Percentiles rank a stretch among this genome's conserved stretches.
These are phyloP conservation scores for Phytophthora tubulina DNA, from an alignment of 352 stramenopile genomes.

Conservation along the genomic window DNA sequence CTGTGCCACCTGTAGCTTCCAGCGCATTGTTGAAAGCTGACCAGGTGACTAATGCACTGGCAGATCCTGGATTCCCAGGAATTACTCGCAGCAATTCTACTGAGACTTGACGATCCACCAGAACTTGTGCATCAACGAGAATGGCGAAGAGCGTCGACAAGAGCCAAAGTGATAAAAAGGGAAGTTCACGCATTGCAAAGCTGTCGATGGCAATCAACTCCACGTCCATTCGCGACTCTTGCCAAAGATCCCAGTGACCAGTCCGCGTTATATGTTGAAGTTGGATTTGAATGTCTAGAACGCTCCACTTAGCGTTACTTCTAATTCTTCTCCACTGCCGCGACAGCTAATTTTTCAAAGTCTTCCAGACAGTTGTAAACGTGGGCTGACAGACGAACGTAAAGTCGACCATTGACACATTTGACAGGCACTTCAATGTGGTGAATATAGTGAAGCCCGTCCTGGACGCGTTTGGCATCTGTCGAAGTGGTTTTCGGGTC, in stretches of 20 bases:
- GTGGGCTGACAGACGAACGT: constrained; percentile 92
- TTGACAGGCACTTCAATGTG: constrained; percentile 95
- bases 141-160: neutral
- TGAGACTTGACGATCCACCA: constrained; percentile 33
- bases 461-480: constrained; percentile 93
- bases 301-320: neutral
- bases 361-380: constrained; percentile 93
- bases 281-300: too few relatives aligned
- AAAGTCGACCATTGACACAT: constrained; percentile 88
- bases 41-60: constrained; percentile 54
- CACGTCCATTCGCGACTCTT: constrained; percentile 28
- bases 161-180: constrained; percentile 7
- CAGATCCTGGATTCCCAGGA: constrained; percentile 54
- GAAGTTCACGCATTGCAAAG: constrained; percentile 8
- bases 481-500: constrained; percentile 66
- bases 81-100: constrained; percentile 43
- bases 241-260: constrained; percentile 25
- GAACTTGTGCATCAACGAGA: constrained; percentile 15
- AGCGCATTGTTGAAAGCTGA: constrained; percentile 48
- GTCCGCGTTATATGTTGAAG: neutral
- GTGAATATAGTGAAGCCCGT: constrained; percentile 82
- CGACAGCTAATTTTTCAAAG: constrained; percentile 74
- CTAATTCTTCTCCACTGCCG: constrained; percentile 23
- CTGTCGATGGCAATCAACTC: constrained; percentile 21
- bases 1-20: constrained; percentile 11